Percentiles rank a stretch among this genome's conserved stretches.
phyloP scores from a whole-genome alignment of 2,329 filamentous ascomycete species.

The Colletotrichum lini region DNA sequence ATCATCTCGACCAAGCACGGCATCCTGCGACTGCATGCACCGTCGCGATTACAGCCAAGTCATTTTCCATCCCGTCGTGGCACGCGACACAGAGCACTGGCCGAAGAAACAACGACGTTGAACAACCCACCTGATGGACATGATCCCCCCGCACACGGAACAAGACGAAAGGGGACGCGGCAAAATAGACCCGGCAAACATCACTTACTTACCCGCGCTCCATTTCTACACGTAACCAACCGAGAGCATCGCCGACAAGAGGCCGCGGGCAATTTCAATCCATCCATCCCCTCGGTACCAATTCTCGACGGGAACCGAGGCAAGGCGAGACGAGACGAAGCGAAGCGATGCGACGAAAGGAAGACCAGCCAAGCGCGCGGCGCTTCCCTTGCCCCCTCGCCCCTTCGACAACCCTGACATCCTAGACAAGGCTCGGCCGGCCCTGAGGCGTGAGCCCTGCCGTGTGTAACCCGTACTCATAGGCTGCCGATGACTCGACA shows the following conservation, averaged over 20 bases:
- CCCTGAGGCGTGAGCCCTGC: conserved; percentile 1
- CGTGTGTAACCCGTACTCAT: neutral
- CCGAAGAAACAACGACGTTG: neutral
- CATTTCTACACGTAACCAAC: conserved; percentile 23
- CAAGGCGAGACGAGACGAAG: conserved; percentile 33
- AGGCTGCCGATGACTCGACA: neutral
- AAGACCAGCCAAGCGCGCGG: conserved; percentile 7
- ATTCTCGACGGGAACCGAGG: conserved; percentile 21
- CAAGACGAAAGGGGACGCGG: neutral
- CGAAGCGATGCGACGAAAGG: conserved; percentile 18
- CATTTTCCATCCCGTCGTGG: neutral
- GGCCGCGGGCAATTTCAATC: conserved; percentile 33
- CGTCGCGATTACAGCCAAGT: neutral
- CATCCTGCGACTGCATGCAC: neutral
- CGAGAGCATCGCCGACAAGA: conserved; percentile 28
- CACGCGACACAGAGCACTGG: neutral
- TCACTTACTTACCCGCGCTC: conserved; percentile 7
- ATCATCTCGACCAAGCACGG: conserved; percentile 20
- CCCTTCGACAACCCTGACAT: too few relatives aligned
- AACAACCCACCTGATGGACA: neutral
- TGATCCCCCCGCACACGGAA: neutral
- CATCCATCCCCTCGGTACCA: conserved; percentile 33
- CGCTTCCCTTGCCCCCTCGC: neutral
- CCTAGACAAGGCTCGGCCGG: neutral
- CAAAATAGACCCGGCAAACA: neutral